Percentiles rank a stretch among this genome's conserved stretches.
These are phyloP conservation scores for Leersia perrieri DNA, from an alignment of 176 grass and related monocot species.

Conservation along the genomic window DNA sequence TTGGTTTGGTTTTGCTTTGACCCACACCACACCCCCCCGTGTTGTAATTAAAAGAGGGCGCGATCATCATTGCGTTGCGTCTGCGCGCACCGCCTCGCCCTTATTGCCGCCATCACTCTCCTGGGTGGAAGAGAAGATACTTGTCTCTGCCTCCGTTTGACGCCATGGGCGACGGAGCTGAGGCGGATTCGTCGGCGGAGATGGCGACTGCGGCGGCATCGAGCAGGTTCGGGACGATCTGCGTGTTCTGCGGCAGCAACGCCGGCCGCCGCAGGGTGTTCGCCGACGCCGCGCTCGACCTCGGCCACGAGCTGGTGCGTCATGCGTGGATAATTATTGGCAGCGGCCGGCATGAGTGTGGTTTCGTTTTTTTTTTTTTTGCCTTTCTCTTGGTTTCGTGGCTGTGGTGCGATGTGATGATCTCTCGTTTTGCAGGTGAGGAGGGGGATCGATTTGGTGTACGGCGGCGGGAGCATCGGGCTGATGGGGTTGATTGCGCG, in stretches of 20 bases:
- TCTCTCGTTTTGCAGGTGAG: constrained; percentile 46
- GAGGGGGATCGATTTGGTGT: constrained; percentile 61
- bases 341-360: no score
- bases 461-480: constrained; percentile 88
- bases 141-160: not conserved
- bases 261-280: constrained; percentile 68
- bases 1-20: constrained; percentile 6
- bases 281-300: constrained; percentile 76
- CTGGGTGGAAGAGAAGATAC: not conserved
- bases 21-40: no score
- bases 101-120: constrained; percentile 32
- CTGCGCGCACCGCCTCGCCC: not conserved
- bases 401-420: not conserved
- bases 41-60: constrained; percentile 27
- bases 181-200: no score
- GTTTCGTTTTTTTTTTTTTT: not conserved
- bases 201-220: not conserved
- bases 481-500: constrained; percentile 84
- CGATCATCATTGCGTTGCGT: constrained; percentile 18
- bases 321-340: no score
- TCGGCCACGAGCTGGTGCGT: constrained; percentile 79
- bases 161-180: constrained; percentile 37
- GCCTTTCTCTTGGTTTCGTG: not conserved
- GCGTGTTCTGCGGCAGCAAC: constrained; percentile 96
- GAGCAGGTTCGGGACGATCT: constrained; percentile 69